Base-by-base conservation (phyloP, 768 basidiomycete genomes). In the Mycena sanguinolenta region DNA sequence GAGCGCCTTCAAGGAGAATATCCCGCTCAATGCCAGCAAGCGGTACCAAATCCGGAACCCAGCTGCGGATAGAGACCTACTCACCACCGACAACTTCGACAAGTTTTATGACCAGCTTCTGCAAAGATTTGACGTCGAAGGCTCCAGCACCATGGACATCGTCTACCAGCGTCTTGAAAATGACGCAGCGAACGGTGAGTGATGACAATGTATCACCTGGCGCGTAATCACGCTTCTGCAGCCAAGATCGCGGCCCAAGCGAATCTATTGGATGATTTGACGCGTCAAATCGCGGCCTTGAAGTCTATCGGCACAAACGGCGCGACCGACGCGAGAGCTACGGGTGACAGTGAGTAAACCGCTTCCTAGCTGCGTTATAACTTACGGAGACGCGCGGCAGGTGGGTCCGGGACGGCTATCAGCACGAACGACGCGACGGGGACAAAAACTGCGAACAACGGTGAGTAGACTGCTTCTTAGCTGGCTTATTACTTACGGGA, bases 91-190 rank as follows among this genome's bases (percentile, higher is more conserved):
- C 4, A n/a, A 49, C 21, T n/a, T 27, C 27, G 28, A 54, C 1
- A 16, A 7, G 17, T 54, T 54, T 34, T 3, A 16, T 10, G 58
- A 59, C 23, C 8, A 44, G 23, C 23, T 59, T 2, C 44, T 49
- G 46, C 2, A 58, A 38, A 58, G 38, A 17, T 58, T 23, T 17
- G 42, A 58, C 17, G 27, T 58, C 16, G 58, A 58, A 27, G 58
- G 58, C n/a, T 39, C 12, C 38, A 58, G 42, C 28, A 21, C 17
- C 13, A 3, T 13, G 9, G 58, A 58, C 9, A 25, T 58, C n/a
- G 58, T 58, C 38, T 58, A 39, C 13, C 21, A 23, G 38, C 38
- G 58, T 28, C 17, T 8, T 21, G 58, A 58, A 19, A 61, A 61
- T 13, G 60, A 61, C 32, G 12, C 6, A 3, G 30, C 30, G 8